Evolutionary conservation across 306 rosid species (phyloP).

Genomic region (Quillaja saponaria): DNA sequence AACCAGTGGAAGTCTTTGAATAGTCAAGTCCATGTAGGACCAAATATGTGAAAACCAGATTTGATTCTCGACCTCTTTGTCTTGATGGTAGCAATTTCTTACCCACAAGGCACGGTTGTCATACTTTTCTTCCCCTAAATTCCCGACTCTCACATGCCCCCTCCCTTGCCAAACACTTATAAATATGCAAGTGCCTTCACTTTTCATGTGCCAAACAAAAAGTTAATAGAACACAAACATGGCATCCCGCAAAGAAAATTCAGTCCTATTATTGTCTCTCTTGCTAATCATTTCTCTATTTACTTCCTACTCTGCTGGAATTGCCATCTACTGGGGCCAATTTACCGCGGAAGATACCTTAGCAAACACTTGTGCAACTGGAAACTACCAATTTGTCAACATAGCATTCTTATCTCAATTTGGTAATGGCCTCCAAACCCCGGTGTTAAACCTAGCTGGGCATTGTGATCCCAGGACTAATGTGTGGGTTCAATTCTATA

Average conservation of each 20-base stretch:
- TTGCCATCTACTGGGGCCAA: constrained; percentile 72
- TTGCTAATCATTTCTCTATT: constrained; percentile 13
- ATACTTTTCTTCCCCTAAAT: constrained; percentile 3
- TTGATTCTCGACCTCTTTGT: too few species aligned
- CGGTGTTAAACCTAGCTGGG: constrained; percentile 46
- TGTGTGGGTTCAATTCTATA: constrained; percentile 80
- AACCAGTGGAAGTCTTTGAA: background rate
- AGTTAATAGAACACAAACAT: constrained; percentile 4
- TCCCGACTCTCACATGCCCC: background rate
- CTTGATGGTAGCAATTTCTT: background rate
- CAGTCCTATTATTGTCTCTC: constrained; percentile 6
- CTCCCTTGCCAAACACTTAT: background rate
- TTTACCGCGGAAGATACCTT: constrained; percentile 45
- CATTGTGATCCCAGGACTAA: constrained; percentile 40
- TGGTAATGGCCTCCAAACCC: constrained; percentile 47
- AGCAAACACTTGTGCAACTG: constrained; percentile 48
- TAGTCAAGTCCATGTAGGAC: too few species aligned
- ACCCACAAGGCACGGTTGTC: background rate
- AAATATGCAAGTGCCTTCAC: background rate
- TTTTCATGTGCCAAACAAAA: background rate
- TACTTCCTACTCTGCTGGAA: constrained; percentile 37
- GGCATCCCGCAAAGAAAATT: constrained; percentile 34
- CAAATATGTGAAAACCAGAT: too few species aligned
- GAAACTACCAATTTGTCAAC: constrained; percentile 65
- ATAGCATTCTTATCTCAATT: constrained; percentile 53